A percentile compares a stretch with the other conserved stretches of the same genome.
Evolutionary conservation across 306 rosid genomes (phyloP).

Genomic region (Corylus heterophylla): DNA sequence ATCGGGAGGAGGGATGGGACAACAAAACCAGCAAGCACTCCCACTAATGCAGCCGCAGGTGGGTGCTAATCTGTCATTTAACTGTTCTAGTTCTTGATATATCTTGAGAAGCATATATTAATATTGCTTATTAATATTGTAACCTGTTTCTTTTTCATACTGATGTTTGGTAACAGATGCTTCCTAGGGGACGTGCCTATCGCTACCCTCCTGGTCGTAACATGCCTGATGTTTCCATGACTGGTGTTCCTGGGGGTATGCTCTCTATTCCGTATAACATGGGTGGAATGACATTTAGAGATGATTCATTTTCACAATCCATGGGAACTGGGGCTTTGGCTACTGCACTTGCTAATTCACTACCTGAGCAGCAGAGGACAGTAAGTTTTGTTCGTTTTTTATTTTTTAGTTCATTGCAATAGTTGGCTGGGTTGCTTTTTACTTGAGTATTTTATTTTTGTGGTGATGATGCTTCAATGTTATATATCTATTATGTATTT

Average conservation of each 20-base stretch:
- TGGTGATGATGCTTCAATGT: background rate
- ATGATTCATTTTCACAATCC: conserved; percentile 42
- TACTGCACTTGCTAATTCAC: conserved; percentile 62
- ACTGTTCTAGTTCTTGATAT: background rate
- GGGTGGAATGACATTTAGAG: conserved; percentile 59
- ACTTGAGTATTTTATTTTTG: background rate
- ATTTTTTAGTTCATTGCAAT: background rate
- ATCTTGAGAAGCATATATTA: background rate
- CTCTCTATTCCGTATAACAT: conserved; percentile 54
- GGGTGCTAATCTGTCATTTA: background rate
- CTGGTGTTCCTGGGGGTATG: conserved; percentile 64
- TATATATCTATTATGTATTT: background rate
- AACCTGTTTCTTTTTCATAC: background rate
- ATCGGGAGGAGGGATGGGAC: conserved; percentile 52
- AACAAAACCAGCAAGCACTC: conserved; percentile 56
- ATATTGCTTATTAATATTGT: background rate
- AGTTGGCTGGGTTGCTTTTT: background rate
- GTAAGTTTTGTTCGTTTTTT: conserved; percentile 33
- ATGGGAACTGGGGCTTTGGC: conserved; percentile 63
- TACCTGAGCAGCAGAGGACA: conserved; percentile 71
- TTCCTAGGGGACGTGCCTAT: conserved; percentile 70
- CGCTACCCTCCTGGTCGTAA: conserved; percentile 73
- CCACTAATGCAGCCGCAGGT: conserved; percentile 73
- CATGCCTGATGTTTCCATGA: conserved; percentile 53
- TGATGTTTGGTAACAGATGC: conserved; percentile 44